These are phyloP conservation scores for Ascocoryne sarcoides DNA, from an alignment of 2,329 filamentous ascomycete species.

Conservation along the genomic window DNA sequence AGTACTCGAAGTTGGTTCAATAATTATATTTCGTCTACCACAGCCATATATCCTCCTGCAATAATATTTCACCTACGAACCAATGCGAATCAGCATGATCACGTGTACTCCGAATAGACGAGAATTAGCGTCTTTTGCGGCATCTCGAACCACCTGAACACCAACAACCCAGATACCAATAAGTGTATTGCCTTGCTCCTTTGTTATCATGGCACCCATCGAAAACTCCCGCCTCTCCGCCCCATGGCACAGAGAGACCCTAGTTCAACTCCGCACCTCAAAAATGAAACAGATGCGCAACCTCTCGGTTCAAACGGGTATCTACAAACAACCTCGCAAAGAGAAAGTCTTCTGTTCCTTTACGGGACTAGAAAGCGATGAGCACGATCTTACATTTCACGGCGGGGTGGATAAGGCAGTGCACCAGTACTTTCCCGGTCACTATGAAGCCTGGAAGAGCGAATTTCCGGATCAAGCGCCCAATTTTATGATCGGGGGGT, in stretches of 20 bases:
- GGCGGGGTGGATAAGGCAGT: slow-evolving; percentile 56
- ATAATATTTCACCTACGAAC: too few species aligned
- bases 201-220: slow-evolving; percentile 14
- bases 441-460: slow-evolving; percentile 46
- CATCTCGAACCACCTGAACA: too few species aligned
- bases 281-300: slow-evolving; percentile 46
- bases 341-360: slow-evolving; percentile 13
- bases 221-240: slow-evolving; percentile 10
- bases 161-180: too few species aligned
- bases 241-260: slow-evolving; percentile 23
- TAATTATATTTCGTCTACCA: too few species aligned
- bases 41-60: too few species aligned
- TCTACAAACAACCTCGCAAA: slow-evolving; percentile 28
- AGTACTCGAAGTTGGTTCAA: too few species aligned
- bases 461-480: slow-evolving; percentile 44
- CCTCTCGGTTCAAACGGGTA: slow-evolving; percentile 44
- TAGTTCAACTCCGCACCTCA: slow-evolving; percentile 49
- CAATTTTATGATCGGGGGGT: slow-evolving; percentile 48
- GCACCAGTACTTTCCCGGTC: slow-evolving; percentile 45
- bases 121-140: too few species aligned
- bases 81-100: too few species aligned
- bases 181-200: too few species aligned
- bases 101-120: too few species aligned
- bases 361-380: slow-evolving; percentile 46
- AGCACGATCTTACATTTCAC: slow-evolving; percentile 54